These are phyloP conservation scores for Perilla frutescens DNA, from an alignment of 257 asterid genomes.

Conservation along the genomic window DNA sequence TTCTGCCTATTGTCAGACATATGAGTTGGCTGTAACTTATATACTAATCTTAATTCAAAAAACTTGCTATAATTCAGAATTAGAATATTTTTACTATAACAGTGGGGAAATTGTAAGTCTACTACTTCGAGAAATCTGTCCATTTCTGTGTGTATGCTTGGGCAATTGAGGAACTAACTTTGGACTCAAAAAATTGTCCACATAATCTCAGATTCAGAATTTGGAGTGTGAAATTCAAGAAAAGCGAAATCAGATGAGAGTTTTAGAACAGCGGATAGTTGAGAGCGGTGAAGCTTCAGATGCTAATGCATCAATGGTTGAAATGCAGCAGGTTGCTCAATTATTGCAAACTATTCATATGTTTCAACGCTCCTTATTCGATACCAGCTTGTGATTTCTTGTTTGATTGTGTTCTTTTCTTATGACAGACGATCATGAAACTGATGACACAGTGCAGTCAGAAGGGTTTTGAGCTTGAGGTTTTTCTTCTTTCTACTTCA, in stretches of 20 bases:
- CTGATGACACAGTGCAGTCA: conserved; percentile 89
- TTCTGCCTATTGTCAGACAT: conserved; percentile 2
- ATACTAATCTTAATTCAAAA: neutral
- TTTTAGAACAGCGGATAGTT: conserved; percentile 80
- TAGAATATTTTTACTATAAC: neutral
- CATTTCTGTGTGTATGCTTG: conserved; percentile 25
- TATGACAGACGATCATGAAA: conserved; percentile 70
- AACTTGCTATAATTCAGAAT: conserved; percentile 16
- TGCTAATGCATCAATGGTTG: conserved; percentile 78
- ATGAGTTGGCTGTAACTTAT: neutral
- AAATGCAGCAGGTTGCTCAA: conserved; percentile 87
- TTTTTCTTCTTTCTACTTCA: conserved; percentile 36
- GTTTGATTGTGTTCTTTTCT: conserved; percentile 33
- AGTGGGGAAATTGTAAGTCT: conserved; percentile 12
- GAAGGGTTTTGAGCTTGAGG: conserved; percentile 95
- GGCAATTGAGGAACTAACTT: conserved; percentile 25
- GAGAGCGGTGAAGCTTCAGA: conserved; percentile 88
- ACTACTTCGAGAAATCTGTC: conserved; percentile 1
- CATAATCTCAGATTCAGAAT: conserved; percentile 67
- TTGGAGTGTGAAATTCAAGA: conserved; percentile 89
- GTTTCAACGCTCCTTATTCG: neutral
- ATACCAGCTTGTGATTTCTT: conserved; percentile 17
- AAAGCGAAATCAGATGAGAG: conserved; percentile 80
- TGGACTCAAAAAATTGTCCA: conserved; percentile 6
- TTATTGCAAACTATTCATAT: conserved; percentile 19